Conservation (phyloP, 495 filamentous ascomycete species). For the Penicillium goetzii region DNA sequence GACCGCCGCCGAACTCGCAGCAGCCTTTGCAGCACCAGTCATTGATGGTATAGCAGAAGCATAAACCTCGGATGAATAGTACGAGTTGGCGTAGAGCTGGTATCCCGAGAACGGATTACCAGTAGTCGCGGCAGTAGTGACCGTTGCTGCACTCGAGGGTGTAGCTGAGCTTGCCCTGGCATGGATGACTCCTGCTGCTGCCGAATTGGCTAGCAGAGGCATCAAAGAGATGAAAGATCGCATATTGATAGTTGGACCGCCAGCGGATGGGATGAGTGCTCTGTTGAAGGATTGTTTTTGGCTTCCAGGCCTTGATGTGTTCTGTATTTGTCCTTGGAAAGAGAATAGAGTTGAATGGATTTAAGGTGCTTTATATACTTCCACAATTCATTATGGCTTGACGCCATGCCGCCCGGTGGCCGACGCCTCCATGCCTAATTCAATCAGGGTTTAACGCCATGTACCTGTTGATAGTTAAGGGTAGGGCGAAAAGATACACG, state of each 20-base stretch:
- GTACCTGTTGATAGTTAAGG: too few relatives aligned
- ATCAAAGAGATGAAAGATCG: conserved; percentile 15
- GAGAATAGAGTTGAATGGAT: not conserved
- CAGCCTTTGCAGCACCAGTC: conserved; percentile 39
- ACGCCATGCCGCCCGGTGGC: conserved; percentile 2
- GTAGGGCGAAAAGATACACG: not conserved
- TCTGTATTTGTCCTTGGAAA: not conserved
- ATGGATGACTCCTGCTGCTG: conserved; percentile 16
- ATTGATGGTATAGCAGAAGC: conserved; percentile 56
- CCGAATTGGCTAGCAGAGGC: conserved; percentile 19
- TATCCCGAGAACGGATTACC: conserved; percentile 60
- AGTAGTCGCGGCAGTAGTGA: conserved; percentile 29
- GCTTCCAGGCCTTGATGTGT: not conserved
- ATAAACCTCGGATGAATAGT: conserved; percentile 60
- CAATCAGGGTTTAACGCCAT: conserved; percentile 1
- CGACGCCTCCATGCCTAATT: conserved; percentile 6
- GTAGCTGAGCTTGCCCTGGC: not conserved
- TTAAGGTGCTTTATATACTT: conserved; percentile 13
- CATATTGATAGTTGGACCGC: conserved; percentile 13
- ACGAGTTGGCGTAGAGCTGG: conserved; percentile 59
- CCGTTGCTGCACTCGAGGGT: not conserved
- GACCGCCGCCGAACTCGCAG: conserved; percentile 58
- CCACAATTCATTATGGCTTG: conserved; percentile 3
- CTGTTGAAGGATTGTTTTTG: not conserved
- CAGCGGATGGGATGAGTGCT: not conserved